phyloP scores from a whole-genome alignment of 2,329 filamentous ascomycete genomes.

The Aureobasidium sp. region DNA sequence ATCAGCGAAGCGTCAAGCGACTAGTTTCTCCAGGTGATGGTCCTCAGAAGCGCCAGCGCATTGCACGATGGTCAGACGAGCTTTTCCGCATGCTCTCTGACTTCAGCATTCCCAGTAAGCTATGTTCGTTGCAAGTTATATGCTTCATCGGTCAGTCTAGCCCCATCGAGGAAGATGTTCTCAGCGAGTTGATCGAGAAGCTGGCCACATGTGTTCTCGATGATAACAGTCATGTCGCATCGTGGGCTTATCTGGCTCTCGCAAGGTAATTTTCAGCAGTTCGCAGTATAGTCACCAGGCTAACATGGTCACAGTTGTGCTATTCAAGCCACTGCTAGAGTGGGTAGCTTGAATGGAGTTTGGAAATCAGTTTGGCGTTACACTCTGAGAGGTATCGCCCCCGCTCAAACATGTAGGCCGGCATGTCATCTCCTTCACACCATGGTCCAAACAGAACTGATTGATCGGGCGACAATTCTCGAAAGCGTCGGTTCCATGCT shows the following conservation, averaged over 20 bases:
- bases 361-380: constrained; percentile 75
- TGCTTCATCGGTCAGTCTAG: background rate
- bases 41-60: constrained; percentile 1
- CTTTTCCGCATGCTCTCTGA: background rate
- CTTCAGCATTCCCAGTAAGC: background rate
- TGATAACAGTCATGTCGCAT: constrained; percentile 57
- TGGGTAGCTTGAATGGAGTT: constrained; percentile 32
- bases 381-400: constrained; percentile 60
- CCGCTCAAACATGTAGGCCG: constrained; percentile 62
- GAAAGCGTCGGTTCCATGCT: constrained; percentile 66
- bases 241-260: constrained; percentile 83
- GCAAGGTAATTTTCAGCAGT: constrained; percentile 51
- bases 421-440: constrained; percentile 65
- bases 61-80: constrained; percentile 8
- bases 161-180: background rate
- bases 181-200: background rate
- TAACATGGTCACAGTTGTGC: constrained; percentile 35
- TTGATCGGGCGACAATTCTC: constrained; percentile 58
- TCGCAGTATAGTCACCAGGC: constrained; percentile 14
- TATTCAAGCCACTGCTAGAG: constrained; percentile 32
- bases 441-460: constrained; percentile 56
- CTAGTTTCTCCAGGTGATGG: background rate
- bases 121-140: constrained; percentile 2
- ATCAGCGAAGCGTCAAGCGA: background rate
- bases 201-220: constrained; percentile 36